Percentiles rank a stretch among this genome's conserved stretches.
Conservation (phyloP, 2,329 filamentous ascomycete genomes). For the Epichloe glyceriae region DNA sequence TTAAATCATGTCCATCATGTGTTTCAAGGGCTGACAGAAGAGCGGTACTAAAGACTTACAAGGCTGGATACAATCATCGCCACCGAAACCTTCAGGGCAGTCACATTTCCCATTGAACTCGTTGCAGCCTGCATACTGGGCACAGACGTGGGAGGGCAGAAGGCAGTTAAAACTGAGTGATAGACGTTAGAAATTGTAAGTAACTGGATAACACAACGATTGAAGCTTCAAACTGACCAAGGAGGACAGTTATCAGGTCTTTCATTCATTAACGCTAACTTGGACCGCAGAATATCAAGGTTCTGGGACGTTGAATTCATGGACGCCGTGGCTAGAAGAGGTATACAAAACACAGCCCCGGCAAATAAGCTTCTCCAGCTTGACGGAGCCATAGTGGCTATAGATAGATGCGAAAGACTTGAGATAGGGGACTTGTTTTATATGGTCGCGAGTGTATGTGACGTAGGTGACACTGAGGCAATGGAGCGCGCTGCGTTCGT, state of each 20-base stretch:
- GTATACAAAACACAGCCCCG: conserved; percentile 27
- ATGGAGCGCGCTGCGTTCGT: neutral
- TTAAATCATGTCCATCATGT: neutral
- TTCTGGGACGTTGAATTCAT: conserved; percentile 47
- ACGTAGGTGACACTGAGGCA: too few species aligned
- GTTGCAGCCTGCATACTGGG: conserved; percentile 83
- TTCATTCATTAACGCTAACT: conserved; percentile 59
- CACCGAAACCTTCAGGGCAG: conserved; percentile 85
- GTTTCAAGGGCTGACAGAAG: neutral
- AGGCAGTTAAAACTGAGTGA: conserved; percentile 84
- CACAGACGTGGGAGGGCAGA: conserved; percentile 79
- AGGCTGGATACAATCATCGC: conserved; percentile 83
- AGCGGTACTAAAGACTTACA: conserved; percentile 29
- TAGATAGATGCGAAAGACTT: conserved; percentile 9
- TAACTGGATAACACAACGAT: neutral
- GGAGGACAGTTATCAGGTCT: conserved; percentile 68
- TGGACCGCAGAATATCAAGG: conserved; percentile 46
- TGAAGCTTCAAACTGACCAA: conserved; percentile 36
- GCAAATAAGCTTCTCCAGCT: conserved; percentile 25
- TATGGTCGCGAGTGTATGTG: too few species aligned
- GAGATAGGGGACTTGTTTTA: neutral
- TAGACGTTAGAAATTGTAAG: conserved; percentile 12
- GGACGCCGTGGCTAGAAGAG: conserved; percentile 25
- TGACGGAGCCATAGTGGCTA: conserved; percentile 26
- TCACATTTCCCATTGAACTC: conserved; percentile 83